phyloP scores from a whole-genome alignment of 78 protist genomes.

The Andalucia godoyi region DNA sequence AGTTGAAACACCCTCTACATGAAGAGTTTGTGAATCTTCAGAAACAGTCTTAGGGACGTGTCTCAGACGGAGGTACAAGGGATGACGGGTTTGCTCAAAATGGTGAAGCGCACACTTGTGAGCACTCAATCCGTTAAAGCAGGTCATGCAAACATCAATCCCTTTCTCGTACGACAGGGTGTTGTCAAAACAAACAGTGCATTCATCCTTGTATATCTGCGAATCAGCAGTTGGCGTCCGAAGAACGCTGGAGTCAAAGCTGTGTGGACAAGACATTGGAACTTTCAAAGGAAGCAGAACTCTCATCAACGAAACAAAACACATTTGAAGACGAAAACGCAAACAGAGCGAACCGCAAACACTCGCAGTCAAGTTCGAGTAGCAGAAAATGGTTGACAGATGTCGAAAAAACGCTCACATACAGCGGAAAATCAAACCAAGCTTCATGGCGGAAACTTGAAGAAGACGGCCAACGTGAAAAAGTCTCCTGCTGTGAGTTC shows the following conservation, averaged over 20 bases:
- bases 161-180: conserved; percentile 37
- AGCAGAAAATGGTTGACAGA: no score
- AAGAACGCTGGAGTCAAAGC: background rate
- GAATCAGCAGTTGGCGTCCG: background rate
- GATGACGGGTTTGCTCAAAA: conserved; percentile 7
- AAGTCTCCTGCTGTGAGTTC: no score
- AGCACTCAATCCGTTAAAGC: conserved; percentile 20
- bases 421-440: no score
- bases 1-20: background rate
- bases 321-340: no score
- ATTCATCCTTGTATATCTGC: conserved; percentile 57
- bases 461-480: no score
- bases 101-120: background rate
- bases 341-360: no score
- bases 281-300: no score
- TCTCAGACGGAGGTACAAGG: conserved; percentile 36
- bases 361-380: no score
- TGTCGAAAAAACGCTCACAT: no score
- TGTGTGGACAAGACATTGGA: no score
- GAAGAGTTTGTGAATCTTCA: background rate
- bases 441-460: no score
- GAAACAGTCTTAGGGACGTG: conserved; percentile 4
- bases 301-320: no score
- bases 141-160: conserved; percentile 40
- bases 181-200: conserved; percentile 50